These are phyloP conservation scores for Mrakia gelida DNA, from an alignment of 768 basidiomycete species.

Conservation along the genomic window DNA sequence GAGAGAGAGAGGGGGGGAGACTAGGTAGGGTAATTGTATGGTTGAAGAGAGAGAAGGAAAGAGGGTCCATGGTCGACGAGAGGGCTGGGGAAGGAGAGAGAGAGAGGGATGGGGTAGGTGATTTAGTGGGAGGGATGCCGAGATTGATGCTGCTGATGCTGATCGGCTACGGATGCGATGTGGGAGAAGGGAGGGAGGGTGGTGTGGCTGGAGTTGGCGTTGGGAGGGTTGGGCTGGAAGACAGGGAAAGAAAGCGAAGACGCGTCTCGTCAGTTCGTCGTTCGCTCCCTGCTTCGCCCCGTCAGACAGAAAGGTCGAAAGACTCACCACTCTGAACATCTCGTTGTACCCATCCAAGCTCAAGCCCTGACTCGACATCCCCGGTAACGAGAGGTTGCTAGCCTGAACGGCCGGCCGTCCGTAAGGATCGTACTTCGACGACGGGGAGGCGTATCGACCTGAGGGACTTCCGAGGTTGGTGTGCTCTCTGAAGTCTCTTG, in stretches of 20 bases:
- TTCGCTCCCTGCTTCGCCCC: too few species aligned
- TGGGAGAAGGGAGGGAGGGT: conserved; percentile 45
- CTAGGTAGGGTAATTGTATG: background rate
- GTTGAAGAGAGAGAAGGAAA: too few species aligned
- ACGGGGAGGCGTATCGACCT: conserved; percentile 27
- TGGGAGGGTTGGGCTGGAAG: background rate
- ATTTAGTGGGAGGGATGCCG: too few species aligned
- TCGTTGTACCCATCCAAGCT: conserved; percentile 34
- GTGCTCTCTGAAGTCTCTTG: conserved; percentile 42
- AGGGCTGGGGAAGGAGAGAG: too few species aligned
- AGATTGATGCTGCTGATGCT: conserved; percentile 34
- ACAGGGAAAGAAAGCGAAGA: background rate
- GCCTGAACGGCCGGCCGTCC: conserved; percentile 37
- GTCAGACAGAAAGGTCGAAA: too few species aligned
- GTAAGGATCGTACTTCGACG: conserved; percentile 30
- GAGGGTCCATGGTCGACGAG: too few species aligned
- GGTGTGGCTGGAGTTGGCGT: conserved; percentile 21
- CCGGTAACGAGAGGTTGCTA: conserved; percentile 35
- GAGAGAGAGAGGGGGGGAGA: too few species aligned
- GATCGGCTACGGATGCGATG: conserved; percentile 44
- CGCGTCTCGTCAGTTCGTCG: too few species aligned
- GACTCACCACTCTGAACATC: conserved; percentile 41
- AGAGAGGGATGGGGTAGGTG: too few species aligned
- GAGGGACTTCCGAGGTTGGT: conserved; percentile 35
- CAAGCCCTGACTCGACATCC: conserved; percentile 36